These are phyloP conservation scores for Wickerhamiella parazyma DNA, from an alignment of 805 yeast genomes.

Conservation along the genomic window DNA sequence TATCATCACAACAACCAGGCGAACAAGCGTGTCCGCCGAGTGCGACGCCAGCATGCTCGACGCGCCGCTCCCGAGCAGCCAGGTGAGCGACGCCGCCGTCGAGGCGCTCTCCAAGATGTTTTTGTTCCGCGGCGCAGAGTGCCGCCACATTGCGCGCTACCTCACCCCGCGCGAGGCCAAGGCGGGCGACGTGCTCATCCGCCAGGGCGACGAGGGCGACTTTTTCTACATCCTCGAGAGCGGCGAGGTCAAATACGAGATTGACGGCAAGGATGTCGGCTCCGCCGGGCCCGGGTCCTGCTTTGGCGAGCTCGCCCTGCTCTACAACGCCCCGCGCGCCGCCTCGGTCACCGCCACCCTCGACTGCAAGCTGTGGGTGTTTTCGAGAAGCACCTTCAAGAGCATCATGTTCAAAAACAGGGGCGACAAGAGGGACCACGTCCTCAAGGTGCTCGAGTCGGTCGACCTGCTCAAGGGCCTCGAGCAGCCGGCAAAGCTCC, in stretches of 20 bases:
- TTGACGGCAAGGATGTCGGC: constrained; percentile 56
- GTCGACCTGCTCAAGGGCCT: constrained; percentile 69
- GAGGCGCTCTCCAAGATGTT: constrained; percentile 68
- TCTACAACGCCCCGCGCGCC: constrained; percentile 96
- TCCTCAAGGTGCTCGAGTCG: constrained; percentile 74
- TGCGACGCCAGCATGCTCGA: not conserved
- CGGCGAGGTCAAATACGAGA: constrained; percentile 72
- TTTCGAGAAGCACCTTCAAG: constrained; percentile 87
- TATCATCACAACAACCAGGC: constrained; percentile 1
- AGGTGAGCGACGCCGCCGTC: constrained; percentile 23
- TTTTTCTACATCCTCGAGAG: constrained; percentile 74
- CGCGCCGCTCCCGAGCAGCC: not conserved
- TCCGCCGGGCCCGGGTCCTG: constrained; percentile 76
- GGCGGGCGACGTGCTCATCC: constrained; percentile 53
- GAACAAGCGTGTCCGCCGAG: constrained; percentile 7
- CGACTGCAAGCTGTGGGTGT: constrained; percentile 73
- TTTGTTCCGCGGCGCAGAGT: constrained; percentile 70
- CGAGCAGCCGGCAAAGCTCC: constrained; percentile 68
- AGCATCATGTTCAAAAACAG: constrained; percentile 84
- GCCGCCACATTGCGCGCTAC: constrained; percentile 72
- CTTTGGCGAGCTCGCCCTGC: constrained; percentile 92
- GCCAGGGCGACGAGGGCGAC: constrained; percentile 92
- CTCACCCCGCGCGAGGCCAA: constrained; percentile 55
- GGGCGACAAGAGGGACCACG: constrained; percentile 76
- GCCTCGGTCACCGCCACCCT: constrained; percentile 74